phyloP scores from a whole-genome alignment of 2,329 filamentous ascomycete species.

The Colletotrichum sp. region DNA sequence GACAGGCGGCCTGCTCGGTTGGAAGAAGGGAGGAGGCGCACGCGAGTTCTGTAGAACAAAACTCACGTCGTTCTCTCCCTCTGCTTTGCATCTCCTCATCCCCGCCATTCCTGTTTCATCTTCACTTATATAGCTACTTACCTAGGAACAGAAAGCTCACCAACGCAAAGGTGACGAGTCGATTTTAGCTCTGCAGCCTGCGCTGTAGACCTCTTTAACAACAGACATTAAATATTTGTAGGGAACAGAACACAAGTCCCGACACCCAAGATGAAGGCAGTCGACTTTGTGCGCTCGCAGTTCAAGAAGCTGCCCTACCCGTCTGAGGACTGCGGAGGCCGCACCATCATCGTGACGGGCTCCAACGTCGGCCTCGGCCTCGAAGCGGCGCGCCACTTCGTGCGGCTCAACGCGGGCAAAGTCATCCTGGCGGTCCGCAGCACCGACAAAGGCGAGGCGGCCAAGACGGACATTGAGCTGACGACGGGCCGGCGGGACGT shows the following conservation, averaged over 20 bases:
- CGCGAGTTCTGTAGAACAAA: background rate
- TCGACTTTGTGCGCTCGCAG: conserved; percentile 22
- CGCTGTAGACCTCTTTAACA: background rate
- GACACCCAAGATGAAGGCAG: background rate
- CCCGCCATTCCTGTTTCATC: background rate
- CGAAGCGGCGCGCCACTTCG: conserved; percentile 46
- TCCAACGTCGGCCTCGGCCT: conserved; percentile 46
- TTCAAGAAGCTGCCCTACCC: conserved; percentile 34
- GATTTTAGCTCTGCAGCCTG: background rate
- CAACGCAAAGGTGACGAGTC: background rate
- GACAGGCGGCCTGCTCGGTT: background rate
- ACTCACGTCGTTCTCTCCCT: background rate
- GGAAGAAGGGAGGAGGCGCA: background rate
- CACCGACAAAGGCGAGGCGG: conserved; percentile 43
- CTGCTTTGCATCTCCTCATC: background rate
- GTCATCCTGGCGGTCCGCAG: conserved; percentile 48
- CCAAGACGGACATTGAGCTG: conserved; percentile 35
- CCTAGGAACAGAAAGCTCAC: background rate
- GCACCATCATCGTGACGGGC: conserved; percentile 47
- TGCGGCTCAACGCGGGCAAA: conserved; percentile 39
- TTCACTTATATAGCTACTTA: background rate
- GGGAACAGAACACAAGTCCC: background rate
- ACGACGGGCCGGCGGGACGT: conserved; percentile 16
- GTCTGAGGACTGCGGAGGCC: conserved; percentile 34
- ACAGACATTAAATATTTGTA: background rate